phyloP scores from a whole-genome alignment of 129 eudicot genomes.

The Ambrosia artemisiifolia region DNA sequence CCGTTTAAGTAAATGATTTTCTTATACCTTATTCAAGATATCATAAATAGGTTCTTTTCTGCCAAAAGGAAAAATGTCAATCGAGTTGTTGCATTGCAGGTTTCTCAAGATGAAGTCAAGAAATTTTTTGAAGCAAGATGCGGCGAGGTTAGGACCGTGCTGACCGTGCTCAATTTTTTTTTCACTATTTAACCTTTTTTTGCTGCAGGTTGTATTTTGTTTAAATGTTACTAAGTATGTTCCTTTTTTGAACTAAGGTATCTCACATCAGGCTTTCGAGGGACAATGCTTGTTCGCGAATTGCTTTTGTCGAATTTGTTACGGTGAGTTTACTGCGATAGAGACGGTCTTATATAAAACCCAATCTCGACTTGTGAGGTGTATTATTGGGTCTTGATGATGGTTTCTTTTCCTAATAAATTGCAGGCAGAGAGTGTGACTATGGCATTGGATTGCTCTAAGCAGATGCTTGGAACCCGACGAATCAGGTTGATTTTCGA shows the following conservation, averaged over 20 bases:
- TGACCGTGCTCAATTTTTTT: background rate
- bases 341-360: no score
- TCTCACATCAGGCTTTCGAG: conserved; percentile 95
- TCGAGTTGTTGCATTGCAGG: conserved; percentile 35
- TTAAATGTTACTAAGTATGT: background rate
- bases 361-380: no score
- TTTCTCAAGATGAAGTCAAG: conserved; percentile 85
- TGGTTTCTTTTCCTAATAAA: background rate
- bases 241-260: conserved; percentile 44
- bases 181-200: no score
- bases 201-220: background rate
- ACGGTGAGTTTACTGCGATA: conserved; percentile 46
- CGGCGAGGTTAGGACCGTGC: conserved; percentile 65
- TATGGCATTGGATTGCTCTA: conserved; percentile 83
- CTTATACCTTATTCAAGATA: background rate
- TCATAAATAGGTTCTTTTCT: background rate
- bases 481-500: conserved; percentile 55
- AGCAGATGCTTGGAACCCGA: conserved; percentile 74
- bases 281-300: conserved; percentile 86
- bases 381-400: background rate
- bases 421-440: conserved; percentile 92
- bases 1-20: background rate
- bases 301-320: conserved; percentile 93
- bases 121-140: conserved; percentile 84
- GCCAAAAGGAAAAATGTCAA: background rate